Evolutionary conservation across 108 stramenopile species (phyloP).

Genomic region (Cyclotella atomus): DNA sequence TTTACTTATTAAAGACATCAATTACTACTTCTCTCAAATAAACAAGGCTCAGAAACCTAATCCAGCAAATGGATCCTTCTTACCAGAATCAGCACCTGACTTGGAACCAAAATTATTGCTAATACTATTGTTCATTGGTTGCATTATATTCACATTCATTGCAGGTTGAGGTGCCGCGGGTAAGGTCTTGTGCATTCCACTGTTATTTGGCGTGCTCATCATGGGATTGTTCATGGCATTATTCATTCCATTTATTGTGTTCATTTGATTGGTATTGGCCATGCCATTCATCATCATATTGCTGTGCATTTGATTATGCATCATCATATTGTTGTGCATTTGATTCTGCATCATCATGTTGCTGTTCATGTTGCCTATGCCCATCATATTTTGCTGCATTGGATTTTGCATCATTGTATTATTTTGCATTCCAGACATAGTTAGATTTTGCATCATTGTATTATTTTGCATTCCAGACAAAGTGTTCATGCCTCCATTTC

Average conservation of each 20-base stretch:
- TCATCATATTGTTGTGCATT: background rate
- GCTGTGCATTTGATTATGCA: background rate
- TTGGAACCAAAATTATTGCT: constrained; percentile 23
- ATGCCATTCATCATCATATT: constrained; percentile 36
- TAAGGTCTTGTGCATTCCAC: too few relatives aligned
- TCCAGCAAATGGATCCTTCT: constrained; percentile 51
- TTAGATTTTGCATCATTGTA: too few relatives aligned
- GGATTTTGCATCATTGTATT: too few relatives aligned
- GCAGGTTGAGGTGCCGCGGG: constrained; percentile 11
- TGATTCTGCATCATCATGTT: constrained; percentile 27
- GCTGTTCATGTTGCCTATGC: too few relatives aligned
- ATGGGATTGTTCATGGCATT: constrained; percentile 30
- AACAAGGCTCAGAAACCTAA: constrained; percentile 30
- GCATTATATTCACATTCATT: constrained; percentile 35
- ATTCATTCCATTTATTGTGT: background rate
- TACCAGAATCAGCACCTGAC: constrained; percentile 4
- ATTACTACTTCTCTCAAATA: too few relatives aligned
- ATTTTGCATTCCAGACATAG: too few relatives aligned
- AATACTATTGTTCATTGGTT: constrained; percentile 36
- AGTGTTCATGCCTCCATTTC: too few relatives aligned
- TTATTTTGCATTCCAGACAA: too few relatives aligned
- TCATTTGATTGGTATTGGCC: background rate
- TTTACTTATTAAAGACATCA: too few relatives aligned
- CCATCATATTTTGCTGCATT: too few relatives aligned
- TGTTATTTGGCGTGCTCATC: constrained; percentile 31